These are phyloP conservation scores for Aspergillus coremiiformis DNA, from an alignment of 495 filamentous ascomycete species.

Conservation along the genomic window DNA sequence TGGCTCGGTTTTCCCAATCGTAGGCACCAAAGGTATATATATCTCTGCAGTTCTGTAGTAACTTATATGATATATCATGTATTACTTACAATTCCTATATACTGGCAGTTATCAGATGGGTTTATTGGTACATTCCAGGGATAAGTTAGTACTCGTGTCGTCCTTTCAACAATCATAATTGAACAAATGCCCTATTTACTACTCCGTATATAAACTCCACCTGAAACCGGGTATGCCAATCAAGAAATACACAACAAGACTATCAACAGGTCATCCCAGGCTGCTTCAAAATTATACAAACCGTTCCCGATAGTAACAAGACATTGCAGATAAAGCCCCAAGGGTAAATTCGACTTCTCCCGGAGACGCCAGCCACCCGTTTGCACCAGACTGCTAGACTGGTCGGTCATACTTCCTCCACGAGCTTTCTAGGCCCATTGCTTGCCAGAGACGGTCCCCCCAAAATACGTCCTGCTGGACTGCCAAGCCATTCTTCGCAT, in stretches of 20 bases:
- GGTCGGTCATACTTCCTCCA: slow-evolving; percentile 36
- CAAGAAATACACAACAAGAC: not conserved
- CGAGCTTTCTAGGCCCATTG: slow-evolving; percentile 30
- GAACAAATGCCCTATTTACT: not conserved
- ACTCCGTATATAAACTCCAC: not conserved
- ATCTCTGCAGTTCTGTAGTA: no score
- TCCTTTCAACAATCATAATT: not conserved
- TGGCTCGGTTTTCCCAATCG: no score
- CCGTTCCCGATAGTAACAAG: not conserved
- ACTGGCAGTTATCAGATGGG: not conserved
- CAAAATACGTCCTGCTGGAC: slow-evolving; percentile 60
- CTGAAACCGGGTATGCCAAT: not conserved
- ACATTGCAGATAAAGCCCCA: not conserved
- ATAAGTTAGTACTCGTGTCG: not conserved
- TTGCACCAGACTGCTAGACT: slow-evolving; percentile 7
- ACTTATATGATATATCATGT: no score
- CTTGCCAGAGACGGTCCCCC: slow-evolving; percentile 11
- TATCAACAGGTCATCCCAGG: not conserved
- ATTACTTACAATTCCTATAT: no score
- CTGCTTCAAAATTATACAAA: not conserved
- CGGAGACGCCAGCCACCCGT: slow-evolving; percentile 23
- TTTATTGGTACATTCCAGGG: not conserved
- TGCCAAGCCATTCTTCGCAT: slow-evolving; percentile 73
- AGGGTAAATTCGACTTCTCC: not conserved
- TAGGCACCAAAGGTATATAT: no score